phyloP scores from a whole-genome alignment of 768 basidiomycete species.

The Nidula microcarpa region DNA sequence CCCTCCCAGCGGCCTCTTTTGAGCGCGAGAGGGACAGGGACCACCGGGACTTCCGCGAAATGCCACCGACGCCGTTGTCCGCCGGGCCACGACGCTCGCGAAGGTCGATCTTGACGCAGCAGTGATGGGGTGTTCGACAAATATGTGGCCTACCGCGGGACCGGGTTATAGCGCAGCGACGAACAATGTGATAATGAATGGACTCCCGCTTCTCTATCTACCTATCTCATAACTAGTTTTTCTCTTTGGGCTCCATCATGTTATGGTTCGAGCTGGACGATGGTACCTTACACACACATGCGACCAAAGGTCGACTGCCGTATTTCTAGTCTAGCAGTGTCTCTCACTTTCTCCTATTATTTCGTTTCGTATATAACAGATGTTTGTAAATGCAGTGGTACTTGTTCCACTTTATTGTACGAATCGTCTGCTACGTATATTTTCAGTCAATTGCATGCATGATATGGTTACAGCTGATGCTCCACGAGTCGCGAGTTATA shows the following conservation, averaged over 20 bases:
- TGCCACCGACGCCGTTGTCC: slow-evolving; percentile 42
- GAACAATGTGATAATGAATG: neutral
- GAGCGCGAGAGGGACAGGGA: slow-evolving; percentile 57
- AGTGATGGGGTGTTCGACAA: slow-evolving; percentile 24
- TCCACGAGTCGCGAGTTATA: too few species aligned
- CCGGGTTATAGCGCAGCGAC: neutral
- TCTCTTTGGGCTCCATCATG: slow-evolving; percentile 1
- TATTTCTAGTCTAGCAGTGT: neutral
- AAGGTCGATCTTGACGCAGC: slow-evolving; percentile 33
- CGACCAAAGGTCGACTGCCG: neutral
- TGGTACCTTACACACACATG: neutral
- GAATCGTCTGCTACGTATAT: too few species aligned
- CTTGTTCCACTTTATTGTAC: too few species aligned
- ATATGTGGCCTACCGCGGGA: slow-evolving; percentile 5
- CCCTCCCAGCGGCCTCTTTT: slow-evolving; percentile 41
- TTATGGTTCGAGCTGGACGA: slow-evolving; percentile 12
- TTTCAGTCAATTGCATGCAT: too few species aligned
- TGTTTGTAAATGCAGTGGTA: neutral
- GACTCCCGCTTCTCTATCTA: neutral
- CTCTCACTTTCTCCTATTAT: neutral
- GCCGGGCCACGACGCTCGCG: slow-evolving; percentile 34
- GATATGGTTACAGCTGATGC: too few species aligned
- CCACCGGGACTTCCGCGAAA: slow-evolving; percentile 24
- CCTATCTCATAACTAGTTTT: neutral
- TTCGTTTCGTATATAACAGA: neutral